Conservation (phyloP, 768 basidiomycete genomes). For the Stropharia rugosoannulata region DNA sequence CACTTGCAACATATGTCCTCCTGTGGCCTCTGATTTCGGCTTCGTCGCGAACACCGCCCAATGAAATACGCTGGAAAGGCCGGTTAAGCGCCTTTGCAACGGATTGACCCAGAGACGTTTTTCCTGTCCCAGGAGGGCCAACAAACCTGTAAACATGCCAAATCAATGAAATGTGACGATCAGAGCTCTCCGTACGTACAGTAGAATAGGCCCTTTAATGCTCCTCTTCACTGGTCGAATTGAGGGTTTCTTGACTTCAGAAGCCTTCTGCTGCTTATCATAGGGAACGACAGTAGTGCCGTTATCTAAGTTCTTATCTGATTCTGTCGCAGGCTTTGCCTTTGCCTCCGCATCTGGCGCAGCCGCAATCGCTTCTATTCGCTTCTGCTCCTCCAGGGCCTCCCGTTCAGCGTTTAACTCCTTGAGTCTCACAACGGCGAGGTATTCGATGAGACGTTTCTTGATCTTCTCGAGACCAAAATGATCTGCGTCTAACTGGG, state of each 20-base stretch:
- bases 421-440: constrained; percentile 77
- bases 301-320: constrained; percentile 8
- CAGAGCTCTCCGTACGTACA: constrained; percentile 36
- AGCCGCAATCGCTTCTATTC: constrained; percentile 18
- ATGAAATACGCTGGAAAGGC: constrained; percentile 89
- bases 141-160: constrained; percentile 54
- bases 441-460: constrained; percentile 86
- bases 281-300: constrained; percentile 29
- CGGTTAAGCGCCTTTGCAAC: constrained; percentile 80
- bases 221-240: constrained; percentile 32
- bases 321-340: constrained; percentile 13
- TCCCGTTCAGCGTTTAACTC: constrained; percentile 43
- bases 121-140: constrained; percentile 89
- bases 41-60: constrained; percentile 93
- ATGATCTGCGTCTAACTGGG: constrained; percentile 86
- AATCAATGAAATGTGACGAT: neutral
- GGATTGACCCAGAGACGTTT: constrained; percentile 89
- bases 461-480: constrained; percentile 93
- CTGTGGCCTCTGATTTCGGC: constrained; percentile 57
- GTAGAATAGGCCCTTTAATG: constrained; percentile 72
- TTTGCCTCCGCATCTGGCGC: constrained; percentile 20
- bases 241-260: constrained; percentile 11
- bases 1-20: constrained; percentile 90
- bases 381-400: constrained; percentile 24
- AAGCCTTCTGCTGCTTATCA: constrained; percentile 21